Conservation (phyloP, 371 early-diverging fungal species). For the Parasitella parasitica region DNA sequence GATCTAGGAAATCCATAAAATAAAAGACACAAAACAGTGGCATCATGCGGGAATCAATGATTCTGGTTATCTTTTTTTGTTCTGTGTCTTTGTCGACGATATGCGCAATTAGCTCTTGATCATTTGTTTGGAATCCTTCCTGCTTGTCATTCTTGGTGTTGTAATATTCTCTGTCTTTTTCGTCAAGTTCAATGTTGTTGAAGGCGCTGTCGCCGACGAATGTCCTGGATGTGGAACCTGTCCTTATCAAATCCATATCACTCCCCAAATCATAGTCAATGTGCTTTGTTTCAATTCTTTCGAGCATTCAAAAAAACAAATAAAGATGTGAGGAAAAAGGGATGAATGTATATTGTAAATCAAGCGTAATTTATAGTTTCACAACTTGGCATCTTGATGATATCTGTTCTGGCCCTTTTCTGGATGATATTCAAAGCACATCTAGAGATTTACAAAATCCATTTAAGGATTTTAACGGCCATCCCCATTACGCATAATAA, state of each 20-base stretch:
- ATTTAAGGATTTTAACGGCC: not conserved
- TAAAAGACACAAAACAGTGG: constrained; percentile 49
- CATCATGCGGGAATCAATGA: constrained; percentile 42
- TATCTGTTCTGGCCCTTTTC: not conserved
- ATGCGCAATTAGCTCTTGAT: not conserved
- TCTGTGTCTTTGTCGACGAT: constrained; percentile 17
- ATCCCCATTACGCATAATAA: not conserved
- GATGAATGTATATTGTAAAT: not conserved
- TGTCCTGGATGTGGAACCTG: not conserved
- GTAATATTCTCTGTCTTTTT: not conserved
- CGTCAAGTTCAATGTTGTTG: not conserved
- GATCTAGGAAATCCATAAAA: constrained; percentile 46
- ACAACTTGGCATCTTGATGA: not conserved
- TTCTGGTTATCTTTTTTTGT: constrained; percentile 26
- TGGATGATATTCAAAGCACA: not conserved
- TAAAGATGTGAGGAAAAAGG: not conserved
- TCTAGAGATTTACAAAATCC: not conserved
- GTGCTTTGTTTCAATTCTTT: not conserved
- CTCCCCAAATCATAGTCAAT: not conserved
- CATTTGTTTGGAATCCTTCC: not conserved
- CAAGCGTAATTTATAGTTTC: not conserved
- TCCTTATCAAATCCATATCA: not conserved
- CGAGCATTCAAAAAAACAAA: not conserved
- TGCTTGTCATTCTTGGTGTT: not conserved
- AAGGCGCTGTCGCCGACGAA: not conserved